Base-by-base conservation (phyloP, 768 basidiomycete species). In the Rubroboletus satanas region DNA sequence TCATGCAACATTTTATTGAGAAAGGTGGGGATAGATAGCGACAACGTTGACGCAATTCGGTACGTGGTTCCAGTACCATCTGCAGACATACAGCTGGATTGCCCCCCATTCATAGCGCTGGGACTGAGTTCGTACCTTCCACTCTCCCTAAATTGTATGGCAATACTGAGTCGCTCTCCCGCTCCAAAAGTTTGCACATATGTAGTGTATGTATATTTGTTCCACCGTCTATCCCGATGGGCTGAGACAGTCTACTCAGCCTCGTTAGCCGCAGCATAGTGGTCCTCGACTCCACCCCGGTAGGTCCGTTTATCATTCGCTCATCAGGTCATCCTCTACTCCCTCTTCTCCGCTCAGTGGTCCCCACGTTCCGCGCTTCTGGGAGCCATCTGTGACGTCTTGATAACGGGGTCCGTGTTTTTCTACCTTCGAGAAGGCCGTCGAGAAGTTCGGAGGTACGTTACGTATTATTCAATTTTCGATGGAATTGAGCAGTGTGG, bases 281-380 rank as follows among this genome's bases (percentile, higher is more conserved):
- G 12, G 3, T 11, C 37, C 41, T 60, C 5, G 5, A 4, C 11
- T 18, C 38, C 38, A 41, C 41, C 6, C 52, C 48, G 1, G 59
- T 51, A 11, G 8, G 45, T 23, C 17, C 12, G 7, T 15, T 9
- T 5, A 14, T 33, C 18, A 7, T 35, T 42, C 18, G 2, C 7
- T 21, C 11, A 21, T 26, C 5, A 1, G 8, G 7, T 31, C 36
- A 26, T 33, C 2, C 3, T 28, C 11, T n/a, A 8, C 45, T 48
- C 3, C 11, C 39, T 14, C 11, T 14, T 18, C 23, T 37, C 6
- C 33, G 9, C 9, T 17, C 36, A 60, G 59, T 60, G 59, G 59
- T 61, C 59, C 3, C 59, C 54, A 28, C 49, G 58, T 28, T 58
- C 60, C 0, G 92, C 62, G 3, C 29, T 45, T 23, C 17, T 61